Evolutionary conservation across 2,329 filamentous ascomycete species (phyloP).

Genomic region (Coleophoma eucalyptorum): DNA sequence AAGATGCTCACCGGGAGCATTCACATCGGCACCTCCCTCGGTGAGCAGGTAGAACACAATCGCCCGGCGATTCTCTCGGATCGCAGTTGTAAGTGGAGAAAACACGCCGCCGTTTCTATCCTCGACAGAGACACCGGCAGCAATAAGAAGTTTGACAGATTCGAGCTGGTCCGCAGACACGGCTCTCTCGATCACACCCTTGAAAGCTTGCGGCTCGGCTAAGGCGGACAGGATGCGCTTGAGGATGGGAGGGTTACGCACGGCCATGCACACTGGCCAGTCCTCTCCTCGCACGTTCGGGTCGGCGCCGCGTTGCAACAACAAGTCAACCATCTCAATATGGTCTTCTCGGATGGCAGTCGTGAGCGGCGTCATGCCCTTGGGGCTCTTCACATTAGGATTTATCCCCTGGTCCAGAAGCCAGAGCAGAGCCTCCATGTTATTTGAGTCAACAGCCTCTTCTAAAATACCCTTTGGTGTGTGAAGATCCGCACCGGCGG

Average conservation of each 20-base stretch:
- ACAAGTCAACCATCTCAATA: slow-evolving; percentile 53
- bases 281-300: slow-evolving; percentile 61
- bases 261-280: slow-evolving; percentile 69
- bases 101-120: slow-evolving; percentile 72
- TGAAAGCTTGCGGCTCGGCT: slow-evolving; percentile 56
- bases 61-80: slow-evolving; percentile 57
- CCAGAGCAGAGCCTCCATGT: slow-evolving; percentile 56
- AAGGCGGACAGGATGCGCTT: slow-evolving; percentile 54
- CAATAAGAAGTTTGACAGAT: slow-evolving; percentile 51
- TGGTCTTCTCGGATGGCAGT: slow-evolving; percentile 61
- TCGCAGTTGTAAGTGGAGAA: slow-evolving; percentile 63
- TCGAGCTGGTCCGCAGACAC: slow-evolving; percentile 64
- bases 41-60: slow-evolving; percentile 60
- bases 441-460: slow-evolving; percentile 58
- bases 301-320: slow-evolving; percentile 56
- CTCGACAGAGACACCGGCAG: slow-evolving; percentile 53
- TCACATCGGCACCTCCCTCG: slow-evolving; percentile 59
- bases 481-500: slow-evolving; percentile 55
- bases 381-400: slow-evolving; percentile 53
- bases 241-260: slow-evolving; percentile 56
- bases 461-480: slow-evolving; percentile 63
- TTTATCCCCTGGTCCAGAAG: slow-evolving; percentile 56
- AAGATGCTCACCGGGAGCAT: slow-evolving; percentile 66
- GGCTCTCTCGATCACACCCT: slow-evolving; percentile 65
- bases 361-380: slow-evolving; percentile 59